Percentiles rank a stretch among this genome's conserved stretches.
Conservation (phyloP, 371 early-diverging fungal species). For the Dichotomocladium elegans region DNA sequence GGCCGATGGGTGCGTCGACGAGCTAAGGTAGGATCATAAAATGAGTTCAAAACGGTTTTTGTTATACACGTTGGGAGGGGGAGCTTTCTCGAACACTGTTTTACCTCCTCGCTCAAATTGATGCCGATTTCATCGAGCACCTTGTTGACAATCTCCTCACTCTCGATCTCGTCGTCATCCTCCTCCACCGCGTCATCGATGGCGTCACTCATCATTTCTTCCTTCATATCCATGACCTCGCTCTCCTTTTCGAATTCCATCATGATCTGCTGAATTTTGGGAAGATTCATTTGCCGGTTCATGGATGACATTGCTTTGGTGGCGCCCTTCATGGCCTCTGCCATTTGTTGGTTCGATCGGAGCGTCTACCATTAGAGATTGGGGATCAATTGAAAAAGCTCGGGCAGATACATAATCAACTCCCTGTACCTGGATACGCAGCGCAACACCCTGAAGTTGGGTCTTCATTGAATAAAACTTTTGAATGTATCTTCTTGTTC, state of each 20-base stretch:
- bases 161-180: slow-evolving; percentile 88
- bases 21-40: slow-evolving; percentile 55
- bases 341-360: slow-evolving; percentile 93
- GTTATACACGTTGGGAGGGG: neutral
- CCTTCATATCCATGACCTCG: slow-evolving; percentile 98
- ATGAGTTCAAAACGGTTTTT: too few relatives aligned
- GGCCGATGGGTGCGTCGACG: slow-evolving; percentile 55
- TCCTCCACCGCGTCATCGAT: slow-evolving; percentile 95
- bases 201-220: slow-evolving; percentile 96
- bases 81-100: neutral
- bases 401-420: neutral
- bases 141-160: slow-evolving; percentile 88
- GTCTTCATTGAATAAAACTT: slow-evolving; percentile 96
- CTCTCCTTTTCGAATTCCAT: slow-evolving; percentile 95
- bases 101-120: slow-evolving; percentile 60
- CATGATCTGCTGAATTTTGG: slow-evolving; percentile 92
- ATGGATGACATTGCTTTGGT: slow-evolving; percentile 95
- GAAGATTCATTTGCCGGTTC: slow-evolving; percentile 93
- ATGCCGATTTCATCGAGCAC: slow-evolving; percentile 96
- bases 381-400: neutral
- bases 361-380: slow-evolving; percentile 66
- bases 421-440: slow-evolving; percentile 79
- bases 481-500: slow-evolving; percentile 89
- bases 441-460: slow-evolving; percentile 88
- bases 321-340: slow-evolving; percentile 93